Evolutionary conservation across 345 rosid species (phyloP), one percentile per base, ranked within the genome.

Genomic region (Pseudoturritis turrita): DNA sequence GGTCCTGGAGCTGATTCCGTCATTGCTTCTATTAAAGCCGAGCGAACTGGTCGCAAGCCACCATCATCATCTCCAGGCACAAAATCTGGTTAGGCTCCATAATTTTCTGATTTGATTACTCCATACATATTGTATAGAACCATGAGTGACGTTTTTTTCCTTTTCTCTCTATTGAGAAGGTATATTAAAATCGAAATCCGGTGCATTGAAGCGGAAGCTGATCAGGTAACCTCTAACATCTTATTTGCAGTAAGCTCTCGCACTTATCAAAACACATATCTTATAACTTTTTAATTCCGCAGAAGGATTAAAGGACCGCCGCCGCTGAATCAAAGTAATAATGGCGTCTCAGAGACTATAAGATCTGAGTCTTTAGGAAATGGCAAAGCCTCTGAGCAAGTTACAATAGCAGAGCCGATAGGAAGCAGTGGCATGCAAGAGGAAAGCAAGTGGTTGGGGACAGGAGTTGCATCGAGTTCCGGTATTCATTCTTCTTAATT

Each of bases 21-120:
- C 29, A 88, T 91, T 35, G 88, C 96, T 79, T 83, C 99, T 63
- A 95, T 95, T 65, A 95, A 85, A 82, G 92, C 96, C 10, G 96
- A 92, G 84, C 81, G 98, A 77, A 87, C 87, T 25, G 71, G 81
- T 54, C 93, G 93, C 59, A 88, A 83, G 77, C 72, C 87, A 70
- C 62, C 88, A 62, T 73, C 81, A 68, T 73, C 87, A 18, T 10
- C 73, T 21, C 61, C 72, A 71, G 81, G 81, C 85, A 45, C 77
- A 39, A 89, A 80, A 82, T 74, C 84, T 74, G 96, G 96, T 88
- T 62, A 71, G 8, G 31, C 54, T 53, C 25, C 23, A 35, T 28
- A 31, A 43, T 4, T 19, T 26, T 5, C 4, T 63, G 29, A 35
- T 40, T 29, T 54, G 44, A 23, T 21, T 60, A 4, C 36, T 9